Base-by-base conservation (phyloP, 768 basidiomycete species). In the Boletus vermiculosoides region DNA sequence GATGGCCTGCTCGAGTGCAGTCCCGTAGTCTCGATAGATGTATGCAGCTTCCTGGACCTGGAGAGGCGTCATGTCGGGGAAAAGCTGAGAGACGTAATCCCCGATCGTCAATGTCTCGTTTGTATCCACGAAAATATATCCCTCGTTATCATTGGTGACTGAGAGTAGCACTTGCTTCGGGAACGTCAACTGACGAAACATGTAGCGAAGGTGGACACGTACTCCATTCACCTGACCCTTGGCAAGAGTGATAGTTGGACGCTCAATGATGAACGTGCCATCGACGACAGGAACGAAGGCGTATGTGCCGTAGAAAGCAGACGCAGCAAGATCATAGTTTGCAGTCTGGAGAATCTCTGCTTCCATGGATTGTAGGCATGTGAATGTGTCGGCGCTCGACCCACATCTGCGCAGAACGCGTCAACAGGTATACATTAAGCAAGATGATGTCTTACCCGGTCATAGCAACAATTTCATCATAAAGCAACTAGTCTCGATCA, bases 281-380 rank as follows among this genome's bases (percentile, higher is more conserved):
- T 82, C 81, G 3, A 83, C 73, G 12, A 83, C 79, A 0, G 80
- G 80, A 13, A 73, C 69, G 39, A 77, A 78, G 7, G 65, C 58
- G 36, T 67, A 77, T 2, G 74, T 76, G 1, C 76, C 77, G 50
- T 59, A 78, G 63, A 80, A 77, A 8, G 60, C 74, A 28, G 64
- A 65, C 0, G 3, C 13, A 6, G 66, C 66, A 16, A 80, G 58
- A 10, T 72, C 48, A 4, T 48, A 23, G 53, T 81, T 81, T 6
- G 66, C 68, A 9, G 54, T 55, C 54, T 76, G 66, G 5, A 83
- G 69, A 3, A 54, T 55, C 11, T 54, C 60, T 15, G 63, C 65
- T 13, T 77, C 69, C 5, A 66, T 64, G 6, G 62, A 52, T 23
- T 79, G 76, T 13, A 82, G 67, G 55, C 81, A 82, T 0, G 60